Percentiles rank a stretch among this genome's conserved stretches.
Conservation (phyloP, 2,329 filamentous ascomycete species). For the Fusarium buxicola region DNA sequence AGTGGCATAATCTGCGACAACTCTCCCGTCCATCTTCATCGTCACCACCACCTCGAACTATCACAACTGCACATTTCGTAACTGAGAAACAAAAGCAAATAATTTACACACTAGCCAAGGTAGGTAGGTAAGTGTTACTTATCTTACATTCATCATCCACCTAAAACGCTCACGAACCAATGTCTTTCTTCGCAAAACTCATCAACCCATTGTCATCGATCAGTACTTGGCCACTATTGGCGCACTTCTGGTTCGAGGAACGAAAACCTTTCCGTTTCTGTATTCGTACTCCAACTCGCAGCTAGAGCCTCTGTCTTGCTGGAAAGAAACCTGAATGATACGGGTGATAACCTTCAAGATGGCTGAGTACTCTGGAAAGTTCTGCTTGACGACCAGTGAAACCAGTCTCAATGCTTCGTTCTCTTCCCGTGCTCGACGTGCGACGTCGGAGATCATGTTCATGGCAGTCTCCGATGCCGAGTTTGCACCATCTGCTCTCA, state of each 20-base stretch:
- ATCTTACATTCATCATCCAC: too few relatives aligned
- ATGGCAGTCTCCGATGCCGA: background rate
- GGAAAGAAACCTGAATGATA: constrained; percentile 11
- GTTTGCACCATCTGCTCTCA: fast-evolving
- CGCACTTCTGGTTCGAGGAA: background rate
- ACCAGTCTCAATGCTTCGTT: background rate
- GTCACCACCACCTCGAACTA: too few relatives aligned
- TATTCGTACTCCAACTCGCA: constrained; percentile 29
- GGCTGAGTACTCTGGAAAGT: background rate
- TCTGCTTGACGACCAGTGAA: constrained; percentile 3
- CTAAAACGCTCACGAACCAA: background rate
- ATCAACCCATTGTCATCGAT: too few relatives aligned
- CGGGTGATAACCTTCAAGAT: constrained; percentile 11
- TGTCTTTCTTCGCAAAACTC: background rate
- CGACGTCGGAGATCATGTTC: background rate
- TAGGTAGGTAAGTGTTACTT: too few relatives aligned
- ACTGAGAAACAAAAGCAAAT: too few relatives aligned
- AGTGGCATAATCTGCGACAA: too few relatives aligned
- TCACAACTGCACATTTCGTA: too few relatives aligned
- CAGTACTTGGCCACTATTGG: background rate
- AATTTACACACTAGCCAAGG: too few relatives aligned
- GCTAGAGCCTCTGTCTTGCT: constrained; percentile 2
- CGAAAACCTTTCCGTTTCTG: background rate
- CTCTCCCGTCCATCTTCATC: too few relatives aligned
- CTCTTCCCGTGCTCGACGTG: background rate